Evolutionary conservation across 306 rosid species (phyloP).

Genomic region (Prinsepia uniflora): DNA sequence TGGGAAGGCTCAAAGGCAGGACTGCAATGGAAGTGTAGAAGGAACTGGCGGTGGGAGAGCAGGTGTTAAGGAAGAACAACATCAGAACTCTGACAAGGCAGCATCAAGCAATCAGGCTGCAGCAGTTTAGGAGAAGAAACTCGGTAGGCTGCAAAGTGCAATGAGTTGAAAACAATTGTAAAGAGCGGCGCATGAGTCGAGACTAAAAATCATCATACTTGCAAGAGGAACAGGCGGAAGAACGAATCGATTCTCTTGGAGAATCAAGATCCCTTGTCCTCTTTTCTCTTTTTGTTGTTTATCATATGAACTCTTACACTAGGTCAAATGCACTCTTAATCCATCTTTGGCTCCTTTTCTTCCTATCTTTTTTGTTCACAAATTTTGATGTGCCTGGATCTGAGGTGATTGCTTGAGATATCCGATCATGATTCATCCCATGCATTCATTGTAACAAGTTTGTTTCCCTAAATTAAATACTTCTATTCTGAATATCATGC

Average conservation of each 20-base stretch:
- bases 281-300: conserved; percentile 29
- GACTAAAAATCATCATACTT: conserved; percentile 39
- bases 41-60: conserved; percentile 38
- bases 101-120: conserved; percentile 35
- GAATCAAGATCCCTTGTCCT: conserved; percentile 41
- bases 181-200: conserved; percentile 58
- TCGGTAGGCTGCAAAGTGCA: conserved; percentile 40
- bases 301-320: conserved; percentile 34
- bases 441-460: background rate
- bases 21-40: conserved; percentile 56
- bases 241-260: conserved; percentile 42
- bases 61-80: conserved; percentile 33
- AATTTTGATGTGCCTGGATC: background rate
- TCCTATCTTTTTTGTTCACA: background rate
- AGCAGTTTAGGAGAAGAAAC: conserved; percentile 30
- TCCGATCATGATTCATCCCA: background rate
- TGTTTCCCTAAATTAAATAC: background rate
- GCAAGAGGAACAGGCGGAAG: conserved; percentile 47
- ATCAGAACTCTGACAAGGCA: conserved; percentile 35
- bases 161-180: conserved; percentile 76
- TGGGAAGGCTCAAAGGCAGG: conserved; percentile 42
- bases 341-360: conserved; percentile 11
- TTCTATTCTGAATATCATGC: background rate
- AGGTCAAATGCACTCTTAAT: conserved; percentile 40
- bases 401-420: background rate